These are phyloP conservation scores for Tricholoma sp. DNA, from an alignment of 768 basidiomycete genomes.

Conservation along the genomic window DNA sequence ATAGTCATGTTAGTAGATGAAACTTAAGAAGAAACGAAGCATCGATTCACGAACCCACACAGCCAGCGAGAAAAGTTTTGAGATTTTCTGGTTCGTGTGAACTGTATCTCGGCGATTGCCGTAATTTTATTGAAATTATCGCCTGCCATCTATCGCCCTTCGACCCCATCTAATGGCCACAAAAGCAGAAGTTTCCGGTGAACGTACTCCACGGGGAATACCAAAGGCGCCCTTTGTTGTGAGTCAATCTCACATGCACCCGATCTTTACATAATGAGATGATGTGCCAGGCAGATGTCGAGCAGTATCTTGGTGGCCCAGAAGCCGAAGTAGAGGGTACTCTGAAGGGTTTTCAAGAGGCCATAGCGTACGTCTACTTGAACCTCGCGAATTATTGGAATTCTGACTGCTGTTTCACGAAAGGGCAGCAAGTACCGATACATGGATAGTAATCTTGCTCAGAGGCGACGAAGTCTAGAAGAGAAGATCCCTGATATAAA, in stretches of 20 bases:
- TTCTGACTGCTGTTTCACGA: slow-evolving; percentile 23
- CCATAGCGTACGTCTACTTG: slow-evolving; percentile 71
- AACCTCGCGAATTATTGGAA: slow-evolving; percentile 6
- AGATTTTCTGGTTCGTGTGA: background rate
- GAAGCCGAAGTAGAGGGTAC: slow-evolving; percentile 74
- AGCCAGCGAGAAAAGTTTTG: too few relatives aligned
- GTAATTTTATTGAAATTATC: too few relatives aligned
- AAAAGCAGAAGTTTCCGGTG: slow-evolving; percentile 13
- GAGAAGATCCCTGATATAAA: slow-evolving; percentile 96
- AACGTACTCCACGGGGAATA: slow-evolving; percentile 85
- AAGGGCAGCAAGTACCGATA: slow-evolving; percentile 93
- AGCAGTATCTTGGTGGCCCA: slow-evolving; percentile 75
- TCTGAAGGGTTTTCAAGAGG: slow-evolving; percentile 83
- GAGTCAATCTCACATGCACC: slow-evolving; percentile 21
- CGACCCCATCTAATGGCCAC: slow-evolving; percentile 9
- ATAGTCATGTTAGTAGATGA: background rate
- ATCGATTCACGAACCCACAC: background rate
- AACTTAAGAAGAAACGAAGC: background rate
- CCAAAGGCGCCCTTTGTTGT: slow-evolving; percentile 96
- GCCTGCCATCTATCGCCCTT: background rate
- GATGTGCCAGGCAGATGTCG: slow-evolving; percentile 68
- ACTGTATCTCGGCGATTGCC: slow-evolving; percentile 18
- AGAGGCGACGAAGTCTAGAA: slow-evolving; percentile 73
- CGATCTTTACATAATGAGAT: slow-evolving; percentile 5
- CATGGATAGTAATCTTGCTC: slow-evolving; percentile 86